Conservation (phyloP, 306 rosid genomes). For the Acacia acuminata region DNA sequence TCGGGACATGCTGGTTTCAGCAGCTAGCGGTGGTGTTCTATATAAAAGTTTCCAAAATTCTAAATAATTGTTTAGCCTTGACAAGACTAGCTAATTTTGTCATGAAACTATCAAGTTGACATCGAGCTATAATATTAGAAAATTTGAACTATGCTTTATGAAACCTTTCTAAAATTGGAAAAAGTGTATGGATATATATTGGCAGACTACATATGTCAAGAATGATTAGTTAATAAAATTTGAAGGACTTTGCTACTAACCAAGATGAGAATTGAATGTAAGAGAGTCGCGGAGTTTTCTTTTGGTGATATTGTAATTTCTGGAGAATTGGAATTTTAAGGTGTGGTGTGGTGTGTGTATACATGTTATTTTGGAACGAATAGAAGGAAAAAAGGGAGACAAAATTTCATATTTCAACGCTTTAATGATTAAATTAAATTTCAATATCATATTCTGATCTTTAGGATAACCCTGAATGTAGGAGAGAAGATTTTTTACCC, state of each 20-base stretch:
- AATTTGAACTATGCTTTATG: conserved; percentile 1
- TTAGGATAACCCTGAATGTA: background rate
- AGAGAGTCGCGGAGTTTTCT: background rate
- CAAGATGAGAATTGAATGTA: background rate
- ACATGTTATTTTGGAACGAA: background rate
- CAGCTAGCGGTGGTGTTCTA: background rate
- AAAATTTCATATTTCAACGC: background rate
- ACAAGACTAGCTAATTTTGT: background rate
- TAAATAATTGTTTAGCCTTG: background rate
- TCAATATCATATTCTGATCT: background rate
- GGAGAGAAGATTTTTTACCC: background rate
- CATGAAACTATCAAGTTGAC: background rate
- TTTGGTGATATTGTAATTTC: background rate
- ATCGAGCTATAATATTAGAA: background rate
- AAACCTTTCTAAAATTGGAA: conserved; percentile 28
- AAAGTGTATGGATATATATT: background rate
- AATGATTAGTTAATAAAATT: background rate
- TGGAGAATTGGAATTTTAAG: background rate
- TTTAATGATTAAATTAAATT: background rate
- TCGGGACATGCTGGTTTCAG: background rate
- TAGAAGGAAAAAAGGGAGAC: background rate
- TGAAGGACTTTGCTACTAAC: background rate
- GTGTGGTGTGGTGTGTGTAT: background rate
- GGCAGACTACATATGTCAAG: background rate
- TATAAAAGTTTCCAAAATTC: background rate